A percentile compares a stretch with the other conserved stretches of the same genome.
Evolutionary conservation across 2,329 filamentous ascomycete species (phyloP).

Genomic region (Chaetomiaceae sp.): DNA sequence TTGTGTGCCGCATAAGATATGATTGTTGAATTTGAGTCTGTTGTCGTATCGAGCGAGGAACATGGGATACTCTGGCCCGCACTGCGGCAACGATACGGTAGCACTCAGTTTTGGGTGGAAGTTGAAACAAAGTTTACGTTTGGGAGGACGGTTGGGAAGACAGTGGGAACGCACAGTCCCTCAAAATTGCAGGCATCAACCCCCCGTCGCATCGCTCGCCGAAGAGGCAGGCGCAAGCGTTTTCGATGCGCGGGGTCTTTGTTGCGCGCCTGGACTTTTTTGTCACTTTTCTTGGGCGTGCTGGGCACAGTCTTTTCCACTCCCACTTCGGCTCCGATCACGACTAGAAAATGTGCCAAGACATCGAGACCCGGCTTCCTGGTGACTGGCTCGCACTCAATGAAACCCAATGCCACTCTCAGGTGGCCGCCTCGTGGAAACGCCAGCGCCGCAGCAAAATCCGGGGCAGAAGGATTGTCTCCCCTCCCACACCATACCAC

Average conservation of each 20-base stretch:
- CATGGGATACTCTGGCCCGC: too few species aligned
- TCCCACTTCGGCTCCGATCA: not conserved
- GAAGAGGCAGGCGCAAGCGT: not conserved
- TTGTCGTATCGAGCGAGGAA: too few species aligned
- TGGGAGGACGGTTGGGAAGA: too few species aligned
- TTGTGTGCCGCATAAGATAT: too few species aligned
- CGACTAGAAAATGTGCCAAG: not conserved
- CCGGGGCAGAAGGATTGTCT: constrained; percentile 3
- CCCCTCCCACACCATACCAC: not conserved
- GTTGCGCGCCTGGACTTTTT: not conserved
- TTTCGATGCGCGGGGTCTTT: too few species aligned
- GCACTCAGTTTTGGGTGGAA: too few species aligned
- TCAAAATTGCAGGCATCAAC: not conserved
- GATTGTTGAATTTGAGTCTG: too few species aligned
- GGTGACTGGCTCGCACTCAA: not conserved
- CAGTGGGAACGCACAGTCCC: not conserved
- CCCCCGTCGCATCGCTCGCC: not conserved
- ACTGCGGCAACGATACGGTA: too few species aligned
- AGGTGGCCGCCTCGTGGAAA: too few species aligned
- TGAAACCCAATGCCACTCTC: not conserved
- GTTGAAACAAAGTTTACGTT: too few species aligned
- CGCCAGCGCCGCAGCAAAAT: not conserved
- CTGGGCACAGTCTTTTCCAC: too few species aligned
- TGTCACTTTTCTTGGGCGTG: too few species aligned
- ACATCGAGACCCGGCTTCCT: not conserved